Evolutionary conservation across 2,329 filamentous ascomycete genomes (phyloP).

Genomic region (Lithohypha guttulata): DNA sequence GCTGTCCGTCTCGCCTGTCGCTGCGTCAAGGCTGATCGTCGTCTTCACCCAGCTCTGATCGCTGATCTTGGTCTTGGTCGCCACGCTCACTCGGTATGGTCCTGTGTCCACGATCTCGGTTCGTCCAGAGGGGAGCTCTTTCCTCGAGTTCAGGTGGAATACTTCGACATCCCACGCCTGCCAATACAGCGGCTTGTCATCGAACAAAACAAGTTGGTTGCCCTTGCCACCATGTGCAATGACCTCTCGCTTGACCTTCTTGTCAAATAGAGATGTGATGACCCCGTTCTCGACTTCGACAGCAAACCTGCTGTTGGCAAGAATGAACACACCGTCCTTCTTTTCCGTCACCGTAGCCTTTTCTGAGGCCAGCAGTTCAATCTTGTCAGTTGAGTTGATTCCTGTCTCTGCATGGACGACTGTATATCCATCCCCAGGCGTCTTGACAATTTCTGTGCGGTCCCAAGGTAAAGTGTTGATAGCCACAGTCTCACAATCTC

Average conservation of each 20-base stretch:
- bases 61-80: conserved; percentile 79
- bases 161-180: conserved; percentile 98
- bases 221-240: conserved; percentile 63
- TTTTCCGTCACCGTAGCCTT: conserved; percentile 41
- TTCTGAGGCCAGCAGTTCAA: conserved; percentile 20
- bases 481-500: conserved; percentile 45
- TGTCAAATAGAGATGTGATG: conserved; percentile 77
- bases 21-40: conserved; percentile 67
- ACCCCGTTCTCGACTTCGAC: conserved; percentile 63
- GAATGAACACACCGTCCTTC: conserved; percentile 55
- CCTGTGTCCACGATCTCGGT: conserved; percentile 63
- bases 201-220: conserved; percentile 87
- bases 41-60: conserved; percentile 77
- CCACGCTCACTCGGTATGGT: conserved; percentile 66
- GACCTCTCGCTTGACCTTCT: conserved; percentile 61
- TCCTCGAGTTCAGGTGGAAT: conserved; percentile 78
- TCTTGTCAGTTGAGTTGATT: conserved; percentile 27
- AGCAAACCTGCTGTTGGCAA: conserved; percentile 67
- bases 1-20: conserved; percentile 44
- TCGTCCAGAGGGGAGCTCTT: conserved; percentile 58
- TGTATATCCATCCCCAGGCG: conserved; percentile 27
- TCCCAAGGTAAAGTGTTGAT: conserved; percentile 84
- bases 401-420: conserved; percentile 40
- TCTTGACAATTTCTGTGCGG: conserved; percentile 57
- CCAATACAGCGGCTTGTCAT: conserved; percentile 96